These are phyloP conservation scores for Crithidia mellificae DNA, from an alignment of 208 protist genomes.

Conservation along the genomic window DNA sequence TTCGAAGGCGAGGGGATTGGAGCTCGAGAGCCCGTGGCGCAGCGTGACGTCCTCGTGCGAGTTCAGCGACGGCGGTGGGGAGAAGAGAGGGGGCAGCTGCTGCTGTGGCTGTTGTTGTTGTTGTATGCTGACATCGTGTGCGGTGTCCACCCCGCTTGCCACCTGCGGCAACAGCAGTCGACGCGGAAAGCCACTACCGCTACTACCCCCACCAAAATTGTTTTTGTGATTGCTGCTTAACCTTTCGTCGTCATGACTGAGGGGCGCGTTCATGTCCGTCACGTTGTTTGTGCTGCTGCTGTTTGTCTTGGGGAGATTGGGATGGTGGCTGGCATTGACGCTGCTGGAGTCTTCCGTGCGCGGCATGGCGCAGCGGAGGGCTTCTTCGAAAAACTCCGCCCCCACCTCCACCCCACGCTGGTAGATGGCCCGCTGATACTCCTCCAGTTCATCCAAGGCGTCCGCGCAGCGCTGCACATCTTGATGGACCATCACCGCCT, in stretches of 20 bases:
- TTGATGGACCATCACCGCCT: conserved; percentile 38
- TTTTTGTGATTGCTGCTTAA: too few species aligned
- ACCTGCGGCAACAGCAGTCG: conserved; percentile 15
- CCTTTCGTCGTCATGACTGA: too few species aligned
- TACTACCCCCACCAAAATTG: too few species aligned
- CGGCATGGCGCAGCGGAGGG: background rate
- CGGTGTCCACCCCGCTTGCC: background rate
- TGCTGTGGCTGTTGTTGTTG: conserved; percentile 1
- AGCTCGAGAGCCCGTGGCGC: background rate
- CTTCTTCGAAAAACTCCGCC: conserved; percentile 18
- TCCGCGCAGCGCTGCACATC: conserved; percentile 59
- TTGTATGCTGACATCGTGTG: conserved; percentile 8
- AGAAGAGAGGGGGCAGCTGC: background rate
- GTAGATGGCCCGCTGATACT: conserved; percentile 40
- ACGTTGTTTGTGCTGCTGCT: background rate
- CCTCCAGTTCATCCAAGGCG: conserved; percentile 44
- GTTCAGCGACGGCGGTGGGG: background rate
- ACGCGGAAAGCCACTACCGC: background rate
- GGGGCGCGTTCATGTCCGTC: too few species aligned
- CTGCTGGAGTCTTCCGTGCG: background rate
- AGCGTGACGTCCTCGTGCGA: background rate
- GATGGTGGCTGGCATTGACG: background rate
- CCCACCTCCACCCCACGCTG: conserved; percentile 31
- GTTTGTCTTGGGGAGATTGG: background rate
- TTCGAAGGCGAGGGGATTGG: conserved; percentile 11